Percentiles rank a stretch among this genome's conserved stretches.
Evolutionary conservation across 768 basidiomycete species (phyloP).

Genomic region (Hydnum rufescens): DNA sequence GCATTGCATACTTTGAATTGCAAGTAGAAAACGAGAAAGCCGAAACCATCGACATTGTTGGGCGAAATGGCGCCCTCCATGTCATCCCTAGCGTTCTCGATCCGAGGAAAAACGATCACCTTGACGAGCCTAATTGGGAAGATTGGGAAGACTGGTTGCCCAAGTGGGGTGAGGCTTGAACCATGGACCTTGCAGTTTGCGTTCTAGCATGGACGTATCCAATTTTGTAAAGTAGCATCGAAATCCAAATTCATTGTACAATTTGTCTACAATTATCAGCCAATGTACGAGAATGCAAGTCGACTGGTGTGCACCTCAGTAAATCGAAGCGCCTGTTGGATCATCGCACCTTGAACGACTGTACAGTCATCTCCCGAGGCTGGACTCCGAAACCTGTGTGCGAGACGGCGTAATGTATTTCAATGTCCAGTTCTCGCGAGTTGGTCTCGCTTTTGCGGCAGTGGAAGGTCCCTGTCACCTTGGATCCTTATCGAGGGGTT

Average conservation of each 20-base stretch:
- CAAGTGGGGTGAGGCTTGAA: constrained; percentile 1
- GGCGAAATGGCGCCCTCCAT: constrained; percentile 7
- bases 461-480: constrained; percentile 61
- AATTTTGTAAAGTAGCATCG: no score
- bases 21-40: constrained; percentile 4
- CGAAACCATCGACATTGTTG: not conserved
- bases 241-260: no score
- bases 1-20: constrained; percentile 7
- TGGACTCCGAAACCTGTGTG: not conserved
- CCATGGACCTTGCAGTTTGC: no score
- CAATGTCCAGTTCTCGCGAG: constrained; percentile 75
- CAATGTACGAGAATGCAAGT: no score
- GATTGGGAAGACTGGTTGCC: constrained; percentile 8
- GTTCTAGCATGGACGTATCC: no score
- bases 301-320: no score
- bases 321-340: no score
- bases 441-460: constrained; percentile 65
- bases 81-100: constrained; percentile 2
- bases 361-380: constrained; percentile 30
- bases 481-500: constrained; percentile 31
- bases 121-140: constrained; percentile 3
- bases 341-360: constrained; percentile 63
- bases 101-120: constrained; percentile 4
- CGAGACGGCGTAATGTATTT: constrained; percentile 52
- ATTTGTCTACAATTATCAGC: no score